Evolutionary conservation across 2,329 filamentous ascomycete species (phyloP).

Genomic region (Trichoderma polysporum): DNA sequence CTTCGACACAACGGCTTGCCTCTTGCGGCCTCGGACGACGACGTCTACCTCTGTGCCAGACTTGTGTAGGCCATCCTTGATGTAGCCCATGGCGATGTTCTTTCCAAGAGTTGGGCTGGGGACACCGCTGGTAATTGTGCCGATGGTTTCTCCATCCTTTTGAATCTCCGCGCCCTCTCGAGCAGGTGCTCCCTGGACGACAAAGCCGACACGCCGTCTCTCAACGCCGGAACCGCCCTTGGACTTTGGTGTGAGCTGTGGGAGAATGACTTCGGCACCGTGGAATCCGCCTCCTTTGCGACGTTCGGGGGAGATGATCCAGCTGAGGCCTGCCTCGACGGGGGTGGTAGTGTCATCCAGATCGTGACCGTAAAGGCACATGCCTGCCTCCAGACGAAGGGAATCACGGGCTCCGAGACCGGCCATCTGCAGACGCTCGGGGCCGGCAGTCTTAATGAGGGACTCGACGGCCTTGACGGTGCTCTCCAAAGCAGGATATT

Average conservation of each 20-base stretch:
- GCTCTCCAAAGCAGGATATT: constrained; percentile 38
- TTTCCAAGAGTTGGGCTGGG: constrained; percentile 82
- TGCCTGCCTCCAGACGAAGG: constrained; percentile 89
- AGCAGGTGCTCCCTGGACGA: constrained; percentile 83
- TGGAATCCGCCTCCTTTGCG: constrained; percentile 72
- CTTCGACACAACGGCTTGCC: constrained; percentile 74
- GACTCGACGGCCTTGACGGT: constrained; percentile 62
- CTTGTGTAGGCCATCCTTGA: constrained; percentile 80
- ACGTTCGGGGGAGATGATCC: constrained; percentile 82
- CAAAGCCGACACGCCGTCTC: constrained; percentile 75
- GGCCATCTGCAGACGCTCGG: constrained; percentile 68
- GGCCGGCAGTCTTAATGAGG: constrained; percentile 64
- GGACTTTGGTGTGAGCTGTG: constrained; percentile 71
- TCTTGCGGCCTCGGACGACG: constrained; percentile 71
- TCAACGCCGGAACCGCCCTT: constrained; percentile 70
- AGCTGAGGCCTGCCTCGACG: constrained; percentile 59
- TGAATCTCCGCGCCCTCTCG: constrained; percentile 84
- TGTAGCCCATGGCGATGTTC: constrained; percentile 96
- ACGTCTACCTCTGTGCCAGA: constrained; percentile 78
- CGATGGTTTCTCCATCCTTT: constrained; percentile 65
- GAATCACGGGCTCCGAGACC: constrained; percentile 90
- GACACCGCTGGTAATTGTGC: constrained; percentile 82
- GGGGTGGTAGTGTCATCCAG: constrained; percentile 73
- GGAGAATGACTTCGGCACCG: constrained; percentile 73
- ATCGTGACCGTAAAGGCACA: constrained; percentile 99